These are phyloP conservation scores for Crithidia fasciculata DNA, from an alignment of 208 protist species.

Conservation along the genomic window DNA sequence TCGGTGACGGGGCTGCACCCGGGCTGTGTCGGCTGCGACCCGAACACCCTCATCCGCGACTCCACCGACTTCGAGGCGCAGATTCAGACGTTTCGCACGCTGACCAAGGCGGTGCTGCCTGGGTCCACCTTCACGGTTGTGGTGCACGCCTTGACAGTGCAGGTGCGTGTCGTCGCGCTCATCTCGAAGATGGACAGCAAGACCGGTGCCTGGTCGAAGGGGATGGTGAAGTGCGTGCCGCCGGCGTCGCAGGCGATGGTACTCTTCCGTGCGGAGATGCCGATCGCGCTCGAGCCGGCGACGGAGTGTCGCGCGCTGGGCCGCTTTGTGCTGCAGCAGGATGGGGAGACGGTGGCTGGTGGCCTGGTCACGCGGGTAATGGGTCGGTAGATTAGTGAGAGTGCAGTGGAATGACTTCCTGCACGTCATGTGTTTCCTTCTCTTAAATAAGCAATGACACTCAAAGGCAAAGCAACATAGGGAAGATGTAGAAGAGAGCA, in stretches of 20 bases:
- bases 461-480: too few species aligned
- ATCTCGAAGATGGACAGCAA: constrained; percentile 72
- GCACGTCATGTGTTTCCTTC: too few species aligned
- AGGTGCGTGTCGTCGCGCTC: constrained; percentile 70
- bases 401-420: too few species aligned
- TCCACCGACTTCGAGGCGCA: constrained; percentile 84
- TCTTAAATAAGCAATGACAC: too few species aligned
- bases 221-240: constrained; percentile 89
- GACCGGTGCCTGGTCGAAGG: constrained; percentile 73
- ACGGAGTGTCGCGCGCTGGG: constrained; percentile 78
- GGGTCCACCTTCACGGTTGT: constrained; percentile 74
- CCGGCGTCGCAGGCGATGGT: constrained; percentile 71
- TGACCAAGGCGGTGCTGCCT: constrained; percentile 71
- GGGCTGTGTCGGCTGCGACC: constrained; percentile 73
- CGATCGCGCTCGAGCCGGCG: constrained; percentile 70
- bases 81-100: constrained; percentile 75
- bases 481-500: too few species aligned
- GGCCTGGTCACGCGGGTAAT: constrained; percentile 74
- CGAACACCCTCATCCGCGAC: constrained; percentile 21
- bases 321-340: constrained; percentile 83
- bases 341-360: constrained; percentile 78
- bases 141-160: constrained; percentile 70
- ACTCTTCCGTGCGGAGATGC: constrained; percentile 55
- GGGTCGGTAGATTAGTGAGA: constrained; percentile 1
- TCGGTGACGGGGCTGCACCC: constrained; percentile 63